phyloP scores from a whole-genome alignment of 2,329 filamentous ascomycete genomes.

The Chalara sp. region DNA sequence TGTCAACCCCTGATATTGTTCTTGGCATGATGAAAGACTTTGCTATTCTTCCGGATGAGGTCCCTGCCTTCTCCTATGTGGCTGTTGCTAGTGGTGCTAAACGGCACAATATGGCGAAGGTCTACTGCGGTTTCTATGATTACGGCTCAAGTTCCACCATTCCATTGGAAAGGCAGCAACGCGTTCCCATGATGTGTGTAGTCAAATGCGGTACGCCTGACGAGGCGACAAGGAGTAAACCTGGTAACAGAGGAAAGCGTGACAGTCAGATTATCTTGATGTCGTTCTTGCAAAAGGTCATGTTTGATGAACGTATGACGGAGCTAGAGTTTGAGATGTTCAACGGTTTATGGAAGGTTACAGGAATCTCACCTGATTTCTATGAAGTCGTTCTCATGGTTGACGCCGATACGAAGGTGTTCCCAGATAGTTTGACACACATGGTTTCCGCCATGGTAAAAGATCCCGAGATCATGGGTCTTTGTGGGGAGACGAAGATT shows the following conservation, averaged over 20 bases:
- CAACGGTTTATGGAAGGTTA: conserved; percentile 97
- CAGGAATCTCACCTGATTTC: conserved; percentile 94
- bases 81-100: conserved; percentile 94
- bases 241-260: conserved; percentile 95
- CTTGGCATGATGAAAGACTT: conserved; percentile 94
- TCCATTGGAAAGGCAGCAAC: conserved; percentile 81
- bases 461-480: conserved; percentile 97
- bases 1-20: conserved; percentile 84
- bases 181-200: conserved; percentile 94
- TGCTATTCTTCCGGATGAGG: conserved; percentile 70
- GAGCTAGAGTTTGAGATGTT: conserved; percentile 99
- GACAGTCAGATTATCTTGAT: conserved; percentile 99
- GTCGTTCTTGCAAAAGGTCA: conserved; percentile 99
- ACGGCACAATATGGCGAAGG: conserved; percentile 98
- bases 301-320: conserved; percentile 99
- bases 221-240: conserved; percentile 74
- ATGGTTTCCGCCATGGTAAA: conserved; percentile 99
- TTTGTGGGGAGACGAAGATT: conserved; percentile 99
- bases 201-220: conserved; percentile 94
- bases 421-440: conserved; percentile 95
- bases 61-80: conserved; percentile 89
- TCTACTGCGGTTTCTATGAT: conserved; percentile 97
- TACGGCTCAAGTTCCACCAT: conserved; percentile 79
- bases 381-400: conserved; percentile 99
- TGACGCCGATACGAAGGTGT: conserved; percentile 97